phyloP scores from a whole-genome alignment of 2,329 filamentous ascomycete species.

The Verticillium nubilum region DNA sequence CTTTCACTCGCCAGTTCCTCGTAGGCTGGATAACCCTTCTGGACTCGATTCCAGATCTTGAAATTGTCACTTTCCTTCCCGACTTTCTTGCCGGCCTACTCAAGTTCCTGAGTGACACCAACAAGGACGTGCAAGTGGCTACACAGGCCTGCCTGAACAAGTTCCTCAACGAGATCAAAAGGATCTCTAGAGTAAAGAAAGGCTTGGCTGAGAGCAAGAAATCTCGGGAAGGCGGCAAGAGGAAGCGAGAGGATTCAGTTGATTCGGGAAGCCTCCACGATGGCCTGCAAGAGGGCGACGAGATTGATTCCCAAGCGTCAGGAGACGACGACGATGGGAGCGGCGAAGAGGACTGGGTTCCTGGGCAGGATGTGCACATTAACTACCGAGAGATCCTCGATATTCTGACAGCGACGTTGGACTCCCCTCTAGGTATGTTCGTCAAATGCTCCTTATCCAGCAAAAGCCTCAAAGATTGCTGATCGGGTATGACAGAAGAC shows the following conservation, averaged over 20 bases:
- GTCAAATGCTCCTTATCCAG: slow-evolving; percentile 5
- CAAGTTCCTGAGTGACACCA: slow-evolving; percentile 86
- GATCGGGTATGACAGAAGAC: slow-evolving; percentile 57
- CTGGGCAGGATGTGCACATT: slow-evolving; percentile 92
- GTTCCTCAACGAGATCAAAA: slow-evolving; percentile 89
- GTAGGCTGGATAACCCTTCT: slow-evolving; percentile 94
- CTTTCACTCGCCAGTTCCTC: slow-evolving; percentile 89
- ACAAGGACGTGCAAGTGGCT: slow-evolving; percentile 88
- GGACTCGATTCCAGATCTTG: slow-evolving; percentile 93
- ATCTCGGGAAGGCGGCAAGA: slow-evolving; percentile 59
- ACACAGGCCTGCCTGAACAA: slow-evolving; percentile 85
- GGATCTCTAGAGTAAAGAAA: slow-evolving; percentile 88
- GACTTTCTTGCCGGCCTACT: slow-evolving; percentile 87
- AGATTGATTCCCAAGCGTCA: slow-evolving; percentile 51
- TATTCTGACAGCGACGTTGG: slow-evolving; percentile 84
- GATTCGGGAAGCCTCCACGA: slow-evolving; percentile 59
- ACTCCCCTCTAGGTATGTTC: slow-evolving; percentile 66
- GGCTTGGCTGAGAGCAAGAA: slow-evolving; percentile 84
- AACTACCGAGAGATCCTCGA: slow-evolving; percentile 89
- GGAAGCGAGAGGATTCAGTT: slow-evolving; percentile 63
- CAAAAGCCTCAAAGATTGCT: neutral
- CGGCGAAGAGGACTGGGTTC: slow-evolving; percentile 90
- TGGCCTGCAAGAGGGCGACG: slow-evolving; percentile 54
- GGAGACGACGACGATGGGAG: slow-evolving; percentile 52
- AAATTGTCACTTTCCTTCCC: slow-evolving; percentile 87